A percentile compares a stretch with the other conserved stretches of the same genome.
These are phyloP conservation scores for Leccinellum albellum DNA, from an alignment of 768 basidiomycete genomes.

Conservation along the genomic window DNA sequence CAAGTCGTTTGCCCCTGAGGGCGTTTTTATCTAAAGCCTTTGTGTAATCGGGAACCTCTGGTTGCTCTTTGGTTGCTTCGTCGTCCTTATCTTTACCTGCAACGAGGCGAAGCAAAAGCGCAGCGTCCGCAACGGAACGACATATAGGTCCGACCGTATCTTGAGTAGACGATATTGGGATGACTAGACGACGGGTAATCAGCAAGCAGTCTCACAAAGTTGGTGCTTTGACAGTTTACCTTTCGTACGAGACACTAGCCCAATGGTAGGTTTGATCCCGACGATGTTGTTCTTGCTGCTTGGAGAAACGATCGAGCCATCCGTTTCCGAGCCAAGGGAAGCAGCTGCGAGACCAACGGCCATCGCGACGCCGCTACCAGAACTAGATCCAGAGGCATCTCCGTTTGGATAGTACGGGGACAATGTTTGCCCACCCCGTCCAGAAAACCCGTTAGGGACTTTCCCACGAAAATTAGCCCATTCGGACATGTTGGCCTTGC, in stretches of 20 bases:
- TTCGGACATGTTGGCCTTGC: constrained; percentile 44
- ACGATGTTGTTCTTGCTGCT: constrained; percentile 41
- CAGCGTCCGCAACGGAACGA: constrained; percentile 52
- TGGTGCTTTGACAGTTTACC: constrained; percentile 18
- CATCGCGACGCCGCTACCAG: constrained; percentile 40
- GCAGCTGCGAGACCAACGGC: constrained; percentile 43
- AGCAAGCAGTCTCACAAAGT: background rate
- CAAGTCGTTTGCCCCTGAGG: constrained; percentile 49
- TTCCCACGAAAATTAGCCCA: constrained; percentile 41
- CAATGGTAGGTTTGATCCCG: constrained; percentile 40
- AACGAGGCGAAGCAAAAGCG: constrained; percentile 49
- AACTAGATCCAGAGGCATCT: constrained; percentile 40
- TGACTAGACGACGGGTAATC: constrained; percentile 32
- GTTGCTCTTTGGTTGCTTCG: constrained; percentile 49
- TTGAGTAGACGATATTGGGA: constrained; percentile 55
- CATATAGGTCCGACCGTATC: constrained; percentile 59
- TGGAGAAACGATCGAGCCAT: constrained; percentile 47
- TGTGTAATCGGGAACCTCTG: constrained; percentile 53
- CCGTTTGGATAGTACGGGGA: constrained; percentile 41
- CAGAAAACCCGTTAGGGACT: constrained; percentile 43
- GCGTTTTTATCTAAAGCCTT: constrained; percentile 47
- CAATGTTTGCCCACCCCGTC: constrained; percentile 43
- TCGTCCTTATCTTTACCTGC: constrained; percentile 53
- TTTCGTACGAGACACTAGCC: constrained; percentile 36
- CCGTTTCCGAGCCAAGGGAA: constrained; percentile 45